Conservation (phyloP, 2,329 filamentous ascomycete species). For the Claviceps sorghi region DNA sequence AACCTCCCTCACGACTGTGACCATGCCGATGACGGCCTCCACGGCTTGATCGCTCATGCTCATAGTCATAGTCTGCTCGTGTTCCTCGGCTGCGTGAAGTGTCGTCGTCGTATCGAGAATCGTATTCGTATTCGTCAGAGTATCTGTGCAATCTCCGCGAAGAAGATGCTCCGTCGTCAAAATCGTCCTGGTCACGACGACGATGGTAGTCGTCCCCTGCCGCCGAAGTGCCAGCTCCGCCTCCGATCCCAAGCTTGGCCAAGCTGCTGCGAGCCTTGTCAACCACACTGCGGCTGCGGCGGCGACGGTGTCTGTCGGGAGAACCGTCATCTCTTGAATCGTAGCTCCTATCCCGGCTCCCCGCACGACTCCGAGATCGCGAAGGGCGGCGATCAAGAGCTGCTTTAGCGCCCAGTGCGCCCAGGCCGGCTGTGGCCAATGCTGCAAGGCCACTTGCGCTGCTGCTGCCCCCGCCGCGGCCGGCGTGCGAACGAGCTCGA, state of each 20-base stretch:
- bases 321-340: slow-evolving; percentile 29
- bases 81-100: slow-evolving; percentile 14
- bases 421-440: slow-evolving; percentile 46
- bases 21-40: slow-evolving; percentile 24
- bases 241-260: slow-evolving; percentile 46
- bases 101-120: slow-evolving; percentile 22
- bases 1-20: slow-evolving; percentile 25
- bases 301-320: slow-evolving; percentile 27
- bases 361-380: slow-evolving; percentile 36
- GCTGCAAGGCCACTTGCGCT: slow-evolving; percentile 42
- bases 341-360: slow-evolving; percentile 29
- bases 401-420: slow-evolving; percentile 48
- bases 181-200: slow-evolving; percentile 30
- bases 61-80: slow-evolving; percentile 33
- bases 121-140: slow-evolving; percentile 32
- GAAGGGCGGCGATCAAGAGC: slow-evolving; percentile 34
- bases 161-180: slow-evolving; percentile 22
- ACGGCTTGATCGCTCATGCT: slow-evolving; percentile 30
- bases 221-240: slow-evolving; percentile 20
- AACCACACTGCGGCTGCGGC: slow-evolving; percentile 52
- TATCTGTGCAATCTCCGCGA: slow-evolving; percentile 26
- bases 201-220: slow-evolving; percentile 23
- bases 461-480: slow-evolving; percentile 26
- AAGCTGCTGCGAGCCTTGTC: slow-evolving; percentile 46
- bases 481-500: slow-evolving; percentile 41